Base-by-base conservation (phyloP, 2,329 filamentous ascomycete species). In the Epichloe scottii region DNA sequence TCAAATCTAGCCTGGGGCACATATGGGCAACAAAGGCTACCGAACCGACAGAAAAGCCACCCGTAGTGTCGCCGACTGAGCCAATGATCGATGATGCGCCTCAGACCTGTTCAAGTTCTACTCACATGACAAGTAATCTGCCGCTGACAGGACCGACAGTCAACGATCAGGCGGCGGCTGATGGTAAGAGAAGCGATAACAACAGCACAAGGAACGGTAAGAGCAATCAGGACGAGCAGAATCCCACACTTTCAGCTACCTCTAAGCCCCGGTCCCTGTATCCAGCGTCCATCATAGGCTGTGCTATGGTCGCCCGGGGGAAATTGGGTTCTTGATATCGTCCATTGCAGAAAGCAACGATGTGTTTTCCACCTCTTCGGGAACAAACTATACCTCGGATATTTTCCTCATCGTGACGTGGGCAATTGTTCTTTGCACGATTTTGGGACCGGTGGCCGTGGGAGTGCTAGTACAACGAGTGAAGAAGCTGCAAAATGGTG, bases 311-410 rank as follows among this genome's bases (percentile, higher is more conserved):
- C 0, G 80, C 86, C 0, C 74, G 86, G n/a, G n/a, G 86, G 87
- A 93, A 62, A 87, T 91, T 35, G 85, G 86, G 0, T 89, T 89
- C 54, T 64, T 91, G 42, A 87, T 93, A 54, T 81, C 82, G 1
- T 79, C 82, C 0, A 64, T 89, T 0, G 84, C 84, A 0, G 75
- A 87, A 58, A 73, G 68, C 44, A 68, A 71, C 1, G 69, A 70
- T 0, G 64, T 75, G 14, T 76, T 76, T 39, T 50, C 43, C 14
- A 2, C 34, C 3, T 53, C 15, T 3, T 34, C 49, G 5, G 34
- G 19, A 14, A 37, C 6, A 8, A 51, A 45, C n/a, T 51, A 26
- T 39, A 56, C 30, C 23, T 71, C 69, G 0, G 65, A 74, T 19
- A 60, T 78, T 0, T 79, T 78, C 49, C 64, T 79, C 0, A 63